phyloP scores from a whole-genome alignment of 1,284 basidiomycete genomes.

The Anthracocystis panici-leucophaei region DNA sequence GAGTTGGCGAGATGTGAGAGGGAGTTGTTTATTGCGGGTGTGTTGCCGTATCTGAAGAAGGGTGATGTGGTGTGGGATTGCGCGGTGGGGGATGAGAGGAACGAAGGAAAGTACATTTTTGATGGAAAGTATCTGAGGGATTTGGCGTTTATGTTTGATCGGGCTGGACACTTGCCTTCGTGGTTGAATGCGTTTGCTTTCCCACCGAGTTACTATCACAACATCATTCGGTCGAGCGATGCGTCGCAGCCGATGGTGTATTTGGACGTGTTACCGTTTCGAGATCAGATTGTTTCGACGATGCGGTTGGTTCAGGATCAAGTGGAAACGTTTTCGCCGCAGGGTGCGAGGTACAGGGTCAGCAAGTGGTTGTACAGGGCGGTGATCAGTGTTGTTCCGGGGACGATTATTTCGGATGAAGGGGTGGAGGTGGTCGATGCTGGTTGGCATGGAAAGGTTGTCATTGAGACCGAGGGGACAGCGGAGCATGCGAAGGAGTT shows the following conservation, averaged over 20 bases:
- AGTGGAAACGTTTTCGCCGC: conserved; percentile 67
- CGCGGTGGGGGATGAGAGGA: conserved; percentile 64
- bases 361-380: conserved; percentile 71
- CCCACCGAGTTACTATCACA: conserved; percentile 70
- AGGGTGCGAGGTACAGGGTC: conserved; percentile 69
- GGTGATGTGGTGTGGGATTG: conserved; percentile 71
- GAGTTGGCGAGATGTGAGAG: conserved; percentile 64
- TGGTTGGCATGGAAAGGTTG: conserved; percentile 57
- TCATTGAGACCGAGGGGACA: conserved; percentile 67
- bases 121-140: conserved; percentile 69
- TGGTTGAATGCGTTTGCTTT: conserved; percentile 70
- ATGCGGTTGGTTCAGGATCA: conserved; percentile 70
- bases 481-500: conserved; percentile 64
- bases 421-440: conserved; percentile 52
- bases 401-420: conserved; percentile 53
- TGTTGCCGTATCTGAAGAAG: conserved; percentile 65
- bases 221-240: conserved; percentile 63
- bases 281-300: conserved; percentile 65
- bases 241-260: conserved; percentile 60
- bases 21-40: conserved; percentile 67
- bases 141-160: conserved; percentile 67
- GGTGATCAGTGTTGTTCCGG: conserved; percentile 54
- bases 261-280: conserved; percentile 67
- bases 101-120: conserved; percentile 68
- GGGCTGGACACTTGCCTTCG: conserved; percentile 69